A percentile compares a stretch with the other conserved stretches of the same genome.
phyloP scores from a whole-genome alignment of 2,329 filamentous ascomycete genomes.

The Phialocephala sp. region DNA sequence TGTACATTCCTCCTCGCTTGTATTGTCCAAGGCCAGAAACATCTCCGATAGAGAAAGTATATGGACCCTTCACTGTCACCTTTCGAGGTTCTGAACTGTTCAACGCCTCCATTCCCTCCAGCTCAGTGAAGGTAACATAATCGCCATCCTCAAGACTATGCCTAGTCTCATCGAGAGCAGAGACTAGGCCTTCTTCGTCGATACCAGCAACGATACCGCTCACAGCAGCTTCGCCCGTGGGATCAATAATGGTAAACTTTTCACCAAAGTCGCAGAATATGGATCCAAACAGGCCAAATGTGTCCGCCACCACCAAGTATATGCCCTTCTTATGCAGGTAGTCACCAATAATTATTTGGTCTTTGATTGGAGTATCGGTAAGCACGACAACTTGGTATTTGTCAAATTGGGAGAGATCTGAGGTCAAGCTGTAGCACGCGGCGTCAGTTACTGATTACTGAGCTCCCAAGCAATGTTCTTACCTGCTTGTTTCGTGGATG shows the following conservation, averaged over 20 bases:
- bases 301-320: constrained; percentile 85
- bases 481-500: constrained; percentile 69
- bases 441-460: constrained; percentile 27
- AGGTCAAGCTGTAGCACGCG: constrained; percentile 62
- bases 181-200: constrained; percentile 87
- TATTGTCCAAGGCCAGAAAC: constrained; percentile 88
- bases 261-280: constrained; percentile 98
- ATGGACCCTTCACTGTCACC: constrained; percentile 92
- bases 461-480: constrained; percentile 28
- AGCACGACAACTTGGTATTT: constrained; percentile 92
- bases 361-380: constrained; percentile 79
- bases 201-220: constrained; percentile 91
- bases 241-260: constrained; percentile 88
- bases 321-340: constrained; percentile 96
- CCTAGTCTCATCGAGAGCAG: constrained; percentile 90
- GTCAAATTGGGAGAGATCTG: constrained; percentile 81
- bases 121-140: constrained; percentile 91
- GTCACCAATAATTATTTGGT: constrained; percentile 84
- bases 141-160: constrained; percentile 97
- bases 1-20: constrained; percentile 84
- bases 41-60: constrained; percentile 96
- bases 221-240: constrained; percentile 86
- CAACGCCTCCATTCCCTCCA: constrained; percentile 88
- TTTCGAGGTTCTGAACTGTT: constrained; percentile 87
- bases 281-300: constrained; percentile 90